Percentiles rank a stretch among this genome's conserved stretches.
Evolutionary conservation across 331 rosid species (phyloP).

Genomic region (Malus hybrid): DNA sequence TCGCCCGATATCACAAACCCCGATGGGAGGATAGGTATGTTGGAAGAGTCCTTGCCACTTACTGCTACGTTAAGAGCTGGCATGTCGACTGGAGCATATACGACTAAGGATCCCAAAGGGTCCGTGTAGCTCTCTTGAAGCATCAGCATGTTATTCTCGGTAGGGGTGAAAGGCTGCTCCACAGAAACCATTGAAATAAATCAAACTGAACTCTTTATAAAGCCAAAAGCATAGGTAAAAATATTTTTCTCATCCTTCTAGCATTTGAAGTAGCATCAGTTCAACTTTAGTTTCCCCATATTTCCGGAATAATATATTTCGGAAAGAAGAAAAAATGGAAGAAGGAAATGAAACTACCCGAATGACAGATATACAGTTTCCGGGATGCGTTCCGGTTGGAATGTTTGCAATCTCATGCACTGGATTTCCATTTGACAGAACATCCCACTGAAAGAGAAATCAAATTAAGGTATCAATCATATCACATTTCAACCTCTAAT

Average conservation of each 20-base stretch:
- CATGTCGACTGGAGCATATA: conserved; percentile 47
- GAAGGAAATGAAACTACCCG: conserved; percentile 23
- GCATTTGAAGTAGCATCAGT: too few species aligned
- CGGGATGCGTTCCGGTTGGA: conserved; percentile 33
- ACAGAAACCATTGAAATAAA: background rate
- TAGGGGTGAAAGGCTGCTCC: conserved; percentile 40
- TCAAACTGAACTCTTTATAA: too few species aligned
- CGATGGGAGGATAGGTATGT: conserved; percentile 51
- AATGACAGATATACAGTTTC: conserved; percentile 37
- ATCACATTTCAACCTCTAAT: background rate
- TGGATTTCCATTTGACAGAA: conserved; percentile 20
- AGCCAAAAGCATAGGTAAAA: too few species aligned
- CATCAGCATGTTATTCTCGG: conserved; percentile 28
- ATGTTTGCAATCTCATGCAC: conserved; percentile 39
- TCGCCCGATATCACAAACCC: conserved; percentile 48
- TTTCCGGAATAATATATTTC: too few species aligned
- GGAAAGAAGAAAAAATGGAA: too few species aligned
- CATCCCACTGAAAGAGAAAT: conserved; percentile 51
- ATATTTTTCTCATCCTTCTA: too few species aligned
- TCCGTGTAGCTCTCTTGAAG: conserved; percentile 56
- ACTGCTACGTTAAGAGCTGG: conserved; percentile 14
- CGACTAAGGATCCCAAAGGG: conserved; percentile 30
- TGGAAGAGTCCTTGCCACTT: conserved; percentile 30
- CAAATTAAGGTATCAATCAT: too few species aligned
- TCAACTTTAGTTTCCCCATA: too few species aligned